Conservation (phyloP, 2,329 filamentous ascomycete species). For the Cladophialophora bantiana region DNA sequence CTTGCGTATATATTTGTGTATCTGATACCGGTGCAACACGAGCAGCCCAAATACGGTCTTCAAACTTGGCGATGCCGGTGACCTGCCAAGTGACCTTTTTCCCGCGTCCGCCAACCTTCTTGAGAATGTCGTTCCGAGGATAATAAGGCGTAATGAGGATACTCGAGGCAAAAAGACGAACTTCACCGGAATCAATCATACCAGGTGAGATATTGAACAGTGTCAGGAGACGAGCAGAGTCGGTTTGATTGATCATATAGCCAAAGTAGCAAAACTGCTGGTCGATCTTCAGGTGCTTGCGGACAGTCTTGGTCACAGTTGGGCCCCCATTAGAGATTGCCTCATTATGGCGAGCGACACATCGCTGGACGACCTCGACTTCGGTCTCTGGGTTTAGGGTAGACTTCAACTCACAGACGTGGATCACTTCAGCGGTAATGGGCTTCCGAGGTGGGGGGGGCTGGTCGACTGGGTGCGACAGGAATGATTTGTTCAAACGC, state of each 20-base stretch:
- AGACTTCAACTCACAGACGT: constrained; percentile 78
- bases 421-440: constrained; percentile 80
- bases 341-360: constrained; percentile 86
- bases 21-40: constrained; percentile 75
- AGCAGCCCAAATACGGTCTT: constrained; percentile 88
- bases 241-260: constrained; percentile 78
- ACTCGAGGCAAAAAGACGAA: constrained; percentile 85
- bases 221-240: constrained; percentile 74
- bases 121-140: constrained; percentile 73
- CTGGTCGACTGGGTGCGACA: constrained; percentile 46
- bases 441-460: constrained; percentile 63
- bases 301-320: constrained; percentile 51
- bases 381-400: constrained; percentile 79
- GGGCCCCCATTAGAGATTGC: constrained; percentile 39
- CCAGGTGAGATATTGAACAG: constrained; percentile 67
- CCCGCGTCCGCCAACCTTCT: constrained; percentile 86
- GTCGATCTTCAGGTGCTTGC: constrained; percentile 71
- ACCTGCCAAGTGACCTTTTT: constrained; percentile 85
- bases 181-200: constrained; percentile 68
- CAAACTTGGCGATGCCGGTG: constrained; percentile 74
- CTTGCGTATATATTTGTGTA: constrained; percentile 77
- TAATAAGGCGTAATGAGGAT: constrained; percentile 87
- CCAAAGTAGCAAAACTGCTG: constrained; percentile 91
- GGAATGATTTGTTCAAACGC: constrained; percentile 72
- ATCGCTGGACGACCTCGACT: constrained; percentile 81